Conservation (phyloP, 805 yeast species). For the Saccharomycopsis selenospora region DNA sequence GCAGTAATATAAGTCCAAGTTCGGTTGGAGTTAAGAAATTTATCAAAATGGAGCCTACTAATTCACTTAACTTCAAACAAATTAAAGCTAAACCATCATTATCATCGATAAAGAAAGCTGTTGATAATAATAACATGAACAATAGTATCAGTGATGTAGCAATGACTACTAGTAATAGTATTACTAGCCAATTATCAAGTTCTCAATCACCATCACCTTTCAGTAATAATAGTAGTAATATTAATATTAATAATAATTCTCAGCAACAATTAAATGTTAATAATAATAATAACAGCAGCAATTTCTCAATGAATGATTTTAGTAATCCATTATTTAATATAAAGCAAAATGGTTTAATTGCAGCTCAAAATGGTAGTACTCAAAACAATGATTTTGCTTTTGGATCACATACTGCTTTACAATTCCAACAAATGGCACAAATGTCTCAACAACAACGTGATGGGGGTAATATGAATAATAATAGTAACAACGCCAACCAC, state of each 20-base stretch:
- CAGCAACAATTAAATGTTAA: too few species aligned
- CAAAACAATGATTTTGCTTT: not conserved
- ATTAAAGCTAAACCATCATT: not conserved
- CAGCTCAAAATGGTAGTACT: not conserved
- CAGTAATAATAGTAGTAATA: too few species aligned
- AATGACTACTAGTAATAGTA: not conserved
- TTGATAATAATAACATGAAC: too few species aligned
- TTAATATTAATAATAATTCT: too few species aligned
- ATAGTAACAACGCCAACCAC: too few species aligned
- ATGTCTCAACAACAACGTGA: not conserved
- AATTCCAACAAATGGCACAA: not conserved
- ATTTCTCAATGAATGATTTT: not conserved
- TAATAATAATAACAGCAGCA: too few species aligned
- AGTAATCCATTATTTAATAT: too few species aligned
- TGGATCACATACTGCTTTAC: not conserved
- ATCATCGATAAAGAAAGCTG: not conserved
- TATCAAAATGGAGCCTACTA: slow-evolving; percentile 7
- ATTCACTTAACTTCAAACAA: not conserved
- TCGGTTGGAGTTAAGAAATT: not conserved
- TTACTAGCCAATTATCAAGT: not conserved
- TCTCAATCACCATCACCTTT: not conserved
- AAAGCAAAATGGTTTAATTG: too few species aligned
- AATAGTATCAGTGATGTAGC: not conserved
- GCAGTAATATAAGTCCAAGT: not conserved
- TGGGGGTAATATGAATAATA: not conserved